Percentiles rank a stretch among this genome's conserved stretches.
These are phyloP conservation scores for Artemisia argyi DNA, from an alignment of 129 eudicot species.

Conservation along the genomic window DNA sequence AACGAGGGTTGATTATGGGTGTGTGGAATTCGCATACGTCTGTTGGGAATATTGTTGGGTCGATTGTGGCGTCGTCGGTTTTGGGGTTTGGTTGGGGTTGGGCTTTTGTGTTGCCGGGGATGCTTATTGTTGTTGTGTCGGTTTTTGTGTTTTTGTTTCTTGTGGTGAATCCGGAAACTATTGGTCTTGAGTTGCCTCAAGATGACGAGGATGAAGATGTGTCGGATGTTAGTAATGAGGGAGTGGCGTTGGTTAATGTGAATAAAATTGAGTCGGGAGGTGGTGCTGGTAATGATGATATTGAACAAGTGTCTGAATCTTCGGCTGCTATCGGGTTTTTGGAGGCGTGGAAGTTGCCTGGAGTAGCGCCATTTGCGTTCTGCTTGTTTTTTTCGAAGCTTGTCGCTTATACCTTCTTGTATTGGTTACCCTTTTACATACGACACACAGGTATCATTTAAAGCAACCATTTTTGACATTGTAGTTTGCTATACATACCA, in stretches of 20 bases:
- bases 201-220: constrained; percentile 46
- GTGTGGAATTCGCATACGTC: constrained; percentile 92
- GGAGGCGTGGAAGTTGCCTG: constrained; percentile 90
- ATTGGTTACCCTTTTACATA: constrained; percentile 96
- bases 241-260: constrained; percentile 50
- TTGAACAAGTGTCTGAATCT: constrained; percentile 24
- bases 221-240: constrained; percentile 44
- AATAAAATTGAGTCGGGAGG: constrained; percentile 43
- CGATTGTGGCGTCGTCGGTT: constrained; percentile 73
- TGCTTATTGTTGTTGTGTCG: constrained; percentile 44
- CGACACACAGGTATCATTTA: constrained; percentile 75
- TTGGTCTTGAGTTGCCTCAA: constrained; percentile 59
- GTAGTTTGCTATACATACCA: no score
- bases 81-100: constrained; percentile 94
- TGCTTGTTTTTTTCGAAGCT: constrained; percentile 96
- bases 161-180: constrained; percentile 67
- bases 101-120: constrained; percentile 85
- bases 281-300: constrained; percentile 23
- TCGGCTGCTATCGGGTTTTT: constrained; percentile 72
- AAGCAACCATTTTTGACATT: neutral
- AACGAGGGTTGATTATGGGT: constrained; percentile 93
- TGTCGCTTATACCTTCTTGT: constrained; percentile 93
- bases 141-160: constrained; percentile 65
- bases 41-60: constrained; percentile 83
- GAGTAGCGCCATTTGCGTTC: constrained; percentile 78